Conservation (phyloP, 805 yeast genomes). For the Jamesozyma lodderae region DNA sequence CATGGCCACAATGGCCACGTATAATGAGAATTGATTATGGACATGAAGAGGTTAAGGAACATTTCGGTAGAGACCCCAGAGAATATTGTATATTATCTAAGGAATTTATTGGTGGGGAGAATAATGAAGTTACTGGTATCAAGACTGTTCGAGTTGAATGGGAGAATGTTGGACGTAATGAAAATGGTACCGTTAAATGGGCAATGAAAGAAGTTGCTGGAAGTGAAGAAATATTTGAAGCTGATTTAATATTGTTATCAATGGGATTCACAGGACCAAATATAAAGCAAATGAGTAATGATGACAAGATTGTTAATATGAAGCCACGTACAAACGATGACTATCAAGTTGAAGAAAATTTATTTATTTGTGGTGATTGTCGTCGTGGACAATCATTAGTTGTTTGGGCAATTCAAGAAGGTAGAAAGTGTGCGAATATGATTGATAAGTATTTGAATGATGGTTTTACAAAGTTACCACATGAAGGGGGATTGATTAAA, state of each 20-base stretch:
- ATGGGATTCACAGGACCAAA: slow-evolving; percentile 99
- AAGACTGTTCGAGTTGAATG: slow-evolving; percentile 96
- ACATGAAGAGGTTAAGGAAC: slow-evolving; percentile 88
- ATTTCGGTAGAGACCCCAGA: slow-evolving; percentile 95
- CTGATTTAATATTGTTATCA: slow-evolving; percentile 85
- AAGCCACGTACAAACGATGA: slow-evolving; percentile 35
- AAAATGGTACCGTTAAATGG: slow-evolving; percentile 84
- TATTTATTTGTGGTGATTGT: slow-evolving; percentile 97
- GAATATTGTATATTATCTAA: slow-evolving; percentile 92
- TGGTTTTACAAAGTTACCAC: slow-evolving; percentile 77
- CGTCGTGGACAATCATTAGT: slow-evolving; percentile 97
- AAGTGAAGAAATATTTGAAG: slow-evolving; percentile 87
- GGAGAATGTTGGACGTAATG: slow-evolving; percentile 42
- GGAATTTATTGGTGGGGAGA: slow-evolving; percentile 91
- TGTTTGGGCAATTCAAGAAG: slow-evolving; percentile 99
- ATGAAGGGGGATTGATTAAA: slow-evolving; percentile 85
- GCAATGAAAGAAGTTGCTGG: slow-evolving; percentile 98
- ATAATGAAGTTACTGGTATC: slow-evolving; percentile 90
- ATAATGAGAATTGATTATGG: slow-evolving; percentile 97
- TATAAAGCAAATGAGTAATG: slow-evolving; percentile 52
- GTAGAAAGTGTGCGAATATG: slow-evolving; percentile 95
- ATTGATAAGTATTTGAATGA: slow-evolving; percentile 68
- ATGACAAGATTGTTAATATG: slow-evolving; percentile 34
- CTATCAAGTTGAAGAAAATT: slow-evolving; percentile 48
- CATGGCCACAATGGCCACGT: slow-evolving; percentile 99